Evolutionary conservation across 1,284 basidiomycete genomes (phyloP).

Genomic region (Peniophora sp.): DNA sequence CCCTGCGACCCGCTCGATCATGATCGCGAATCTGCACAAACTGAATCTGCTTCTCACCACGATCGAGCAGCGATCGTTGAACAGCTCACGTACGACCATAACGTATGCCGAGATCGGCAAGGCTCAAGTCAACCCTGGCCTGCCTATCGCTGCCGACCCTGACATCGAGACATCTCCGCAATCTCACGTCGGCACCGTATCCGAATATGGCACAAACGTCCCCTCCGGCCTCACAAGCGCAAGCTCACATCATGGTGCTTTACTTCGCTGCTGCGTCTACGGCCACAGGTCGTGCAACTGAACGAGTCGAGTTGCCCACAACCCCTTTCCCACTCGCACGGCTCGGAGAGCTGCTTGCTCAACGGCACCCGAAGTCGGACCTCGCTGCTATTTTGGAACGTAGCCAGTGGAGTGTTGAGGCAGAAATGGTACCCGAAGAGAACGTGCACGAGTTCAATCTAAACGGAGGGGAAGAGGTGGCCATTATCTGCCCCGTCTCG

Average conservation of each 20-base stretch:
- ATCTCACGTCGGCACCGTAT: too few relatives aligned
- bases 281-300: conserved; percentile 46
- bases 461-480: conserved; percentile 69
- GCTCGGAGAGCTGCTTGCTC: conserved; percentile 40
- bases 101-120: too few relatives aligned
- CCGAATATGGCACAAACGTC: too few relatives aligned
- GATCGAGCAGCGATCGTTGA: too few relatives aligned
- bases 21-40: too few relatives aligned
- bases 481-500: conserved; percentile 76
- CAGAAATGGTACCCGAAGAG: conserved; percentile 61
- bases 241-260: conserved; percentile 63
- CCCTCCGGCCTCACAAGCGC: too few relatives aligned
- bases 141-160: too few relatives aligned
- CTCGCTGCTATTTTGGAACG: conserved; percentile 45
- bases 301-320: conserved; percentile 20
- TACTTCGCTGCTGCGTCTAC: conserved; percentile 79
- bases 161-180: too few relatives aligned
- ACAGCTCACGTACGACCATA: too few relatives aligned
- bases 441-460: conserved; percentile 27
- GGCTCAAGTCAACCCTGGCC: too few relatives aligned
- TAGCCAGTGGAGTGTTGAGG: conserved; percentile 73
- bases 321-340: conserved; percentile 40
- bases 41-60: too few relatives aligned
- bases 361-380: conserved; percentile 41
- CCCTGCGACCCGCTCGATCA: too few relatives aligned